Evolutionary conservation across 352 stramenopile genomes (phyloP).

Genomic region (Elongisporangium prolatum): DNA sequence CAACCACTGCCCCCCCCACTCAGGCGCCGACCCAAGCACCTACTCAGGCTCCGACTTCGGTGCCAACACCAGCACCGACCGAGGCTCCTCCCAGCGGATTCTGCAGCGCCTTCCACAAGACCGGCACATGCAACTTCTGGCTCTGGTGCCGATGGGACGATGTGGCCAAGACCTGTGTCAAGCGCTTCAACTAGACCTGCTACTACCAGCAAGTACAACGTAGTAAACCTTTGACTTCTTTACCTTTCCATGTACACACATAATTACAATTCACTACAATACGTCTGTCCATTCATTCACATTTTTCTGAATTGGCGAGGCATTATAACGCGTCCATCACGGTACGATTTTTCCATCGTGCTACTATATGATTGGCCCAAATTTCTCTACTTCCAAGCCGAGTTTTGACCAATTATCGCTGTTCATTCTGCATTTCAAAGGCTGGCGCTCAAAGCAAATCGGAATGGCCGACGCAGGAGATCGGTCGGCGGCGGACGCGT

Average conservation of each 20-base stretch:
- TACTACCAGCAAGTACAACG: no score
- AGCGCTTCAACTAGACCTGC: not conserved
- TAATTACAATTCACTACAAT: not conserved
- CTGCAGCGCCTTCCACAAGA: not conserved
- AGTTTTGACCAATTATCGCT: no score
- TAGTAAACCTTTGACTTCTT: not conserved
- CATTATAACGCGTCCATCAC: not conserved
- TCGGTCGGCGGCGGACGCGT: constrained; percentile 26
- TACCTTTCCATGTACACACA: not conserved
- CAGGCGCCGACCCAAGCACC: not conserved
- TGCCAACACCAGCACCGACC: not conserved
- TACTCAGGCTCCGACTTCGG: not conserved
- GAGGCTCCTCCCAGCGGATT: not conserved
- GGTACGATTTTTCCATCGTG: not conserved
- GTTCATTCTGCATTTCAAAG: not conserved
- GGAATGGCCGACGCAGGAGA: constrained; percentile 7
- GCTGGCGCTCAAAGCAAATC: not conserved
- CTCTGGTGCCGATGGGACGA: not conserved
- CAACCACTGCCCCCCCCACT: not conserved
- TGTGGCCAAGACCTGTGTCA: not conserved
- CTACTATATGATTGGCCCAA: not conserved
- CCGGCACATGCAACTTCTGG: not conserved
- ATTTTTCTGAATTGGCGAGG: not conserved
- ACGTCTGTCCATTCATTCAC: not conserved
- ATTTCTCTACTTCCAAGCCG: no score